Evolutionary conservation across 352 stramenopile genomes (phyloP), one percentile per base, ranked within the genome.

Genomic region (Phytopythium kandeliae): DNA sequence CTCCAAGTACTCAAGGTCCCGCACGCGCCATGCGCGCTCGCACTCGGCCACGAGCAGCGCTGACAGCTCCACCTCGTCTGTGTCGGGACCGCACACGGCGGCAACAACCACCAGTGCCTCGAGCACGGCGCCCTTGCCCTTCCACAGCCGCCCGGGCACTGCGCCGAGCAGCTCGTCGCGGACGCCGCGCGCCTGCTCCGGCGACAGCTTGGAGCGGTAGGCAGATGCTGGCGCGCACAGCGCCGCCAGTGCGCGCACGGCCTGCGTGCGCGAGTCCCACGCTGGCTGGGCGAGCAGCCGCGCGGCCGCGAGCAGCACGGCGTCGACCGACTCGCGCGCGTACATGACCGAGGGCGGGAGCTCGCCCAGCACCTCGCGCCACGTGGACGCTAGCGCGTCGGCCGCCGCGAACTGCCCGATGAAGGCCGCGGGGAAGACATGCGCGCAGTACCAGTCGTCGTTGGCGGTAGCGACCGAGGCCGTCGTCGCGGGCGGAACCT

Each of bases 211-310:
- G 11, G 57, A 60, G 24, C 66, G 62, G 57, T 85, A 86, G 38
- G 65, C 69, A 3, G 69, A 63, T 4, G 36, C 16, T 13, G 60
- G 67, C 0, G 57, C 57, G 34, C 88, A 87, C 25, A 89, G 65
- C 21, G 74, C 63, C 28, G 84, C 67, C 15, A 92, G 59, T 15
- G 82, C 78, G n/a, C 62, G 63, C 22, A 75, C 67, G n/a, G 75
- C 82, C 48, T 92, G 82, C 19, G 66, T 65, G 19, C 82, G 75
- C 26, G 77, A 85, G 51, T 89, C 82, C 82, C 82, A 92, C 36
- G 82, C 82, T 13, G 81, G 67, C 55, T 92, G 82, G 15, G 62
- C 63, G 30, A 91, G 56, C 31, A 86, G 70, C 21, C 63, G 47
- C 8, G 64, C 62, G 33, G 84, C 69, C 12, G 76, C 64, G 4